Evolutionary conservation across 805 yeast species (phyloP).

Genomic region (Hanseniaspora lachancei): DNA sequence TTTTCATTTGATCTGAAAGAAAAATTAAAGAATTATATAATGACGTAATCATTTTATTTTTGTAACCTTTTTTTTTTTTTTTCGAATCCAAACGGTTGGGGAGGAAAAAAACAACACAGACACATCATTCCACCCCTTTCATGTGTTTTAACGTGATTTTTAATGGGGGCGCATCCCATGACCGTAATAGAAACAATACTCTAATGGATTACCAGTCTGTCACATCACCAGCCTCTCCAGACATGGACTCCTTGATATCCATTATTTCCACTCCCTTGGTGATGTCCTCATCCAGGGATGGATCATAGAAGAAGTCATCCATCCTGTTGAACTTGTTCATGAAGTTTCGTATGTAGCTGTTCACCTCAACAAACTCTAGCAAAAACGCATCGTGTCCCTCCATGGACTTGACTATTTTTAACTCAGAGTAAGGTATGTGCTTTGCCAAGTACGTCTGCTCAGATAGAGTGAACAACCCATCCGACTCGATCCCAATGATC

Average conservation of each 20-base stretch:
- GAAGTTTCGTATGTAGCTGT: conserved; percentile 56
- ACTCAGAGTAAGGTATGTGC: conserved; percentile 51
- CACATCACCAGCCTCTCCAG: conserved; percentile 90
- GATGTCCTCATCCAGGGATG: not conserved
- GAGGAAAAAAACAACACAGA: no score
- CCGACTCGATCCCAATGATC: conserved; percentile 79
- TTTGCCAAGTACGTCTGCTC: conserved; percentile 81
- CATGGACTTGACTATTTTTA: conserved; percentile 70
- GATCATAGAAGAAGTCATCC: not conserved
- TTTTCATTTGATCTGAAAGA: no score
- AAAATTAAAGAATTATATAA: no score
- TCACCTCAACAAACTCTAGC: conserved; percentile 74
- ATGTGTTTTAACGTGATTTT: no score
- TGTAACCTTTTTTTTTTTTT: no score
- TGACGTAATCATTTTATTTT: no score
- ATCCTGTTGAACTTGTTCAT: conserved; percentile 26
- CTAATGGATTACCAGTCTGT: conserved; percentile 58
- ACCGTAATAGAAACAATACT: no score
- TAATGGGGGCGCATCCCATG: no score
- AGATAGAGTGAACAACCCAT: conserved; percentile 80
- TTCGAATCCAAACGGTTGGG: no score
- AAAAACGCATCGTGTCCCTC: conserved; percentile 97
- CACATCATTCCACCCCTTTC: not conserved
- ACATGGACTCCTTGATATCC: conserved; percentile 46
- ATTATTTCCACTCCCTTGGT: conserved; percentile 34